Conservation (phyloP, 2,329 filamentous ascomycete genomes). For the Epichloe aotearoae region DNA sequence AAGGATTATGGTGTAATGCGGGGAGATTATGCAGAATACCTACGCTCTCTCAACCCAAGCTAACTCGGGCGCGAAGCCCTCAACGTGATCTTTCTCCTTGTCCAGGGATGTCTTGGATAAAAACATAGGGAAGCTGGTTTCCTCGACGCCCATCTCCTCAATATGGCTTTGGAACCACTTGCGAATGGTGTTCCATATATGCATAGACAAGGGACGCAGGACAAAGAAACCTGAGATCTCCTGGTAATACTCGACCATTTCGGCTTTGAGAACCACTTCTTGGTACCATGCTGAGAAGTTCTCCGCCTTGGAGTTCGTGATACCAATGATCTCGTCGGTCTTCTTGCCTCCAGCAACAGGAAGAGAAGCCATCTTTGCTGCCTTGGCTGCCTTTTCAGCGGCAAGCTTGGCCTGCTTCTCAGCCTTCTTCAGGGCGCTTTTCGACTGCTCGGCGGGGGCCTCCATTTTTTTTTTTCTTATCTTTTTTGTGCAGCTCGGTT, state of each 20-base stretch:
- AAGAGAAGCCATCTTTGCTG: slow-evolving; percentile 38
- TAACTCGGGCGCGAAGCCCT: slow-evolving; percentile 92
- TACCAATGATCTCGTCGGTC: slow-evolving; percentile 64
- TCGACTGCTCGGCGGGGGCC: slow-evolving; percentile 30
- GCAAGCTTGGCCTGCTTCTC: slow-evolving; percentile 50
- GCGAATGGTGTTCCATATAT: slow-evolving; percentile 52
- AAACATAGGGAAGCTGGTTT: slow-evolving; percentile 95
- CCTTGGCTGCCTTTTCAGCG: slow-evolving; percentile 49
- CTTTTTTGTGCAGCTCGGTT: background rate
- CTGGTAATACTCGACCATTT: slow-evolving; percentile 92
- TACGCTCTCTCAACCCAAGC: slow-evolving; percentile 79
- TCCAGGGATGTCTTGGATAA: slow-evolving; percentile 79
- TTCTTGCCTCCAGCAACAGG: slow-evolving; percentile 47
- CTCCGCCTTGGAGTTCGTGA: slow-evolving; percentile 70
- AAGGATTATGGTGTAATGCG: background rate
- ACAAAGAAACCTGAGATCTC: slow-evolving; percentile 97
- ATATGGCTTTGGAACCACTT: slow-evolving; percentile 63
- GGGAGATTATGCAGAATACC: slow-evolving; percentile 17
- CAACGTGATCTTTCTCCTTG: slow-evolving; percentile 89
- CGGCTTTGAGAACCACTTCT: slow-evolving; percentile 90
- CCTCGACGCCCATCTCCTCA: slow-evolving; percentile 82
- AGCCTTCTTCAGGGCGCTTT: slow-evolving; percentile 53
- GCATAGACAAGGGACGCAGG: slow-evolving; percentile 58
- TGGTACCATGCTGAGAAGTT: slow-evolving; percentile 96
- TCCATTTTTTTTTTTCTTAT: slow-evolving; percentile 14